Conservation (phyloP, 495 filamentous ascomycete species). For the Xylaria flabelliformis region DNA sequence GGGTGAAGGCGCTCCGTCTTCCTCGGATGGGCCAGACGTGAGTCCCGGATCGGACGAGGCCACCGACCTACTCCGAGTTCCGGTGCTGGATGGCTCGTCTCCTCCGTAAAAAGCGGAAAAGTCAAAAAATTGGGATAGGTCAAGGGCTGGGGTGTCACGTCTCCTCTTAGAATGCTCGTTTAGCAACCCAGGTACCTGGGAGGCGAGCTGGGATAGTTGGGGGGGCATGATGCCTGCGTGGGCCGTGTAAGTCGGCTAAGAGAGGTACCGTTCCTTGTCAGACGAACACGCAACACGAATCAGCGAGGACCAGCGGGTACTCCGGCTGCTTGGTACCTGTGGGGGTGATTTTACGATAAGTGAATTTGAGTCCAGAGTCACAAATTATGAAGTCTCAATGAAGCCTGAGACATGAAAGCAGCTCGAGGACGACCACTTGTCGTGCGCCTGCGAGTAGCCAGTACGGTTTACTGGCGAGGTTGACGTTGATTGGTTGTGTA, state of each 20-base stretch:
- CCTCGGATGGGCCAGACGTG: slow-evolving; percentile 43
- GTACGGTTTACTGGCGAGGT: slow-evolving; percentile 22
- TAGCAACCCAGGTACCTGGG: slow-evolving; percentile 43
- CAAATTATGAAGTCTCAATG: slow-evolving; percentile 46
- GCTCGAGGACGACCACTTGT: slow-evolving; percentile 45
- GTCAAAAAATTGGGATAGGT: slow-evolving; percentile 44
- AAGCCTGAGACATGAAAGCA: slow-evolving; percentile 46
- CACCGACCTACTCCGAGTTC: slow-evolving; percentile 43
- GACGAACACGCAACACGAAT: slow-evolving; percentile 47
- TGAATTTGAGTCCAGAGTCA: slow-evolving; percentile 44
- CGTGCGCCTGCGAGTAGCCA: slow-evolving; percentile 43
- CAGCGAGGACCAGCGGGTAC: slow-evolving; percentile 45
- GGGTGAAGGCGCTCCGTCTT: slow-evolving; percentile 43
- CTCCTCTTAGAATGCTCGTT: slow-evolving; percentile 38
- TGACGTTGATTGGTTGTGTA: slow-evolving; percentile 25
- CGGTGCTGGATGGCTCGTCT: slow-evolving; percentile 39
- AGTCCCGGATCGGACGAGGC: slow-evolving; percentile 43
- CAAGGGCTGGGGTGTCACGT: slow-evolving; percentile 38
- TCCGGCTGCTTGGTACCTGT: slow-evolving; percentile 42
- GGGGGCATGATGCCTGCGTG: slow-evolving; percentile 43
- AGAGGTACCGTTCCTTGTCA: slow-evolving; percentile 45
- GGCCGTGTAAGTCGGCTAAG: slow-evolving; percentile 47
- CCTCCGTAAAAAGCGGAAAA: slow-evolving; percentile 41
- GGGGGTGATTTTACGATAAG: slow-evolving; percentile 47
- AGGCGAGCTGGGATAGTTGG: slow-evolving; percentile 44